phyloP scores from a whole-genome alignment of 306 rosid species.

The Leucaena leucocephala region DNA sequence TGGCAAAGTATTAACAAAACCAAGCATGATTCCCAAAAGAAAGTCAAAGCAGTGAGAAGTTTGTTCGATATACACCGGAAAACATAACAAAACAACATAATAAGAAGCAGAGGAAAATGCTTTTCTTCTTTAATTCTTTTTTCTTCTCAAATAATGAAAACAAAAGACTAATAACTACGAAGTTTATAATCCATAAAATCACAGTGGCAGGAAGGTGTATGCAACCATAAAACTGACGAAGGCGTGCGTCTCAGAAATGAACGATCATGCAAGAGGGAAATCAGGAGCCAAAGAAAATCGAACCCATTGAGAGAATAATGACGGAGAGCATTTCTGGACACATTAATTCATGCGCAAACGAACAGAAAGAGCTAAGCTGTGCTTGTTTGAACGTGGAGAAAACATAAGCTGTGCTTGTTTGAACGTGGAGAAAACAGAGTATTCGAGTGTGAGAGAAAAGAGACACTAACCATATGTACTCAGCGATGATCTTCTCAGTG shows the following conservation, averaged over 20 bases:
- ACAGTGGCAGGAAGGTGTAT: not conserved
- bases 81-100: not conserved
- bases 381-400: not conserved
- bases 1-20: slow-evolving; percentile 12
- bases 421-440: slow-evolving; percentile 7
- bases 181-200: not conserved
- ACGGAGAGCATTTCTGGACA: not conserved
- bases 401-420: not conserved
- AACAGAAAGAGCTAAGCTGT: not conserved
- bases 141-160: not conserved
- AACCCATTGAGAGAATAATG: slow-evolving; percentile 9
- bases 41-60: slow-evolving; percentile 22
- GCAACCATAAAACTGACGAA: not conserved
- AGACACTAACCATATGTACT: slow-evolving; percentile 62
- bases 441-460: too few relatives aligned
- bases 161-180: not conserved
- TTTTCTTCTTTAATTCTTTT: too few relatives aligned
- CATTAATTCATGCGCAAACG: slow-evolving; percentile 11
- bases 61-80: not conserved
- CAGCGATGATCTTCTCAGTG: slow-evolving; percentile 66
- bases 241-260: not conserved
- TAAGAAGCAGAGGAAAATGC: slow-evolving; percentile 3
- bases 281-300: slow-evolving; percentile 9
- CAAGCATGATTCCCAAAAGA: slow-evolving; percentile 20
- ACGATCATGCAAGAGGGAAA: not conserved